phyloP scores from a whole-genome alignment of 2,329 filamentous ascomycete species.

The Leptosphaerulina australis region DNA sequence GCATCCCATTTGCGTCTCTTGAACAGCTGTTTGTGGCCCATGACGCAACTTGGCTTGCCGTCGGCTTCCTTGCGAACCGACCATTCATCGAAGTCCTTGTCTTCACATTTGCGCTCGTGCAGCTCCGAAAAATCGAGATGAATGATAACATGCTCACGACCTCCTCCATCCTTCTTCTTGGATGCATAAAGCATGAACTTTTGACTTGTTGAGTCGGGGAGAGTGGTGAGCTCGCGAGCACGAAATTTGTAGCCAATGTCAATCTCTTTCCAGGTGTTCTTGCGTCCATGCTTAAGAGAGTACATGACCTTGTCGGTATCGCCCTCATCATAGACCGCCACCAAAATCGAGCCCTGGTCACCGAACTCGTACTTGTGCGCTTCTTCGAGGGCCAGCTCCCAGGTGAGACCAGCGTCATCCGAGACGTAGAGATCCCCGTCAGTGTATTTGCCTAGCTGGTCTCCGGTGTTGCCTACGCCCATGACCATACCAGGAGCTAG shows the following conservation, averaged over 20 bases:
- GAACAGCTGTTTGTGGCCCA: conserved; percentile 94
- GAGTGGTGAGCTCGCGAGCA: conserved; percentile 80
- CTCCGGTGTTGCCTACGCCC: conserved; percentile 90
- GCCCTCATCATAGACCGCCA: conserved; percentile 75
- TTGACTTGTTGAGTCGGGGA: conserved; percentile 87
- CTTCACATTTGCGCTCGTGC: conserved; percentile 78
- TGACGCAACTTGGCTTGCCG: conserved; percentile 83
- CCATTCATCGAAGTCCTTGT: conserved; percentile 83
- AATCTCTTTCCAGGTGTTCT: conserved; percentile 71
- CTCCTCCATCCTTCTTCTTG: conserved; percentile 52
- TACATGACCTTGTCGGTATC: conserved; percentile 71
- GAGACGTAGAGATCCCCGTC: conserved; percentile 86
- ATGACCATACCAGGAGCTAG: conserved; percentile 91
- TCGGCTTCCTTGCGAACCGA: conserved; percentile 80
- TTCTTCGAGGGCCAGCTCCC: conserved; percentile 75
- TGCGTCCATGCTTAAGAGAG: conserved; percentile 85
- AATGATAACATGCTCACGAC: conserved; percentile 67
- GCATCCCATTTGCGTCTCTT: conserved; percentile 82
- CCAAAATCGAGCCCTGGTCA: conserved; percentile 85
- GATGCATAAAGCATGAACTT: conserved; percentile 81
- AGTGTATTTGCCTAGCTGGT: conserved; percentile 70
- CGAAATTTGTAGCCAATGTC: conserved; percentile 72
- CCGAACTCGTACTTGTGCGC: conserved; percentile 97
- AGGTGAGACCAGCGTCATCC: conserved; percentile 85
- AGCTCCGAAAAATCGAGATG: conserved; percentile 83